Evolutionary conservation across 1,139 yeast species (phyloP), one percentile per base, ranked within the genome.

Genomic region (Scheffersomyces cryptocercus): DNA sequence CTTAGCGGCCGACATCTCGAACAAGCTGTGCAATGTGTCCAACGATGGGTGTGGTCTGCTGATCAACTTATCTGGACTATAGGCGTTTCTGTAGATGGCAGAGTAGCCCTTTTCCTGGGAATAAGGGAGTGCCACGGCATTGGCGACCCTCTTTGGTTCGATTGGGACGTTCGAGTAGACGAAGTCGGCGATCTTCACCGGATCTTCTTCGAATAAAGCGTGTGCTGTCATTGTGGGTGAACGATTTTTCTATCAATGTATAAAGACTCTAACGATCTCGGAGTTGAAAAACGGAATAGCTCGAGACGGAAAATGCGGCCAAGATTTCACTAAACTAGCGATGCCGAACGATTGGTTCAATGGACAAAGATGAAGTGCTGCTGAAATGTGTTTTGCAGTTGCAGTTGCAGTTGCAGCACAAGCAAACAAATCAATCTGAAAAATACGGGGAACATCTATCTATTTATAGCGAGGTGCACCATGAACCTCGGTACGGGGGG

Each of bases 81-180:
- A 54, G 1, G 58, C 61, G 56, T 78, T 81, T 55, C 89, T 67
- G 59, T 78, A 85, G 35, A 81, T 55, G 3, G 77, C 64, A 10
- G 88, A 80, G 57, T 58, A 77, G 1, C 87, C 87, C 1, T 68
- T 66, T 49, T 58, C 59, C 44, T 62, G 63, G 36, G 84, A 49
- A 26, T 76, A 71, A 2, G 84, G 79, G 0, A 84, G 45, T 0
- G 82, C 67, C 3, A 67, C 56, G 3, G 69, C 60, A 14, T 42
- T 38, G 15, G 47, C 33, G 34, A 44, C 33, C 3, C 31, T 15
- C 2, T 29, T 36, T 12, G 43, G 46, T 30, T 55, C 56, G 38
- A 53, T 15, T 7, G 62, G 60, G 15, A 54, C 29, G 11, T 16
- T 33, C 14, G 35, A 28, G 20, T 41, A 36, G n/a, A 59, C 28